Base-by-base conservation (phyloP, 1,284 basidiomycete species). In the Cutaneotrichosporon dermatis region DNA sequence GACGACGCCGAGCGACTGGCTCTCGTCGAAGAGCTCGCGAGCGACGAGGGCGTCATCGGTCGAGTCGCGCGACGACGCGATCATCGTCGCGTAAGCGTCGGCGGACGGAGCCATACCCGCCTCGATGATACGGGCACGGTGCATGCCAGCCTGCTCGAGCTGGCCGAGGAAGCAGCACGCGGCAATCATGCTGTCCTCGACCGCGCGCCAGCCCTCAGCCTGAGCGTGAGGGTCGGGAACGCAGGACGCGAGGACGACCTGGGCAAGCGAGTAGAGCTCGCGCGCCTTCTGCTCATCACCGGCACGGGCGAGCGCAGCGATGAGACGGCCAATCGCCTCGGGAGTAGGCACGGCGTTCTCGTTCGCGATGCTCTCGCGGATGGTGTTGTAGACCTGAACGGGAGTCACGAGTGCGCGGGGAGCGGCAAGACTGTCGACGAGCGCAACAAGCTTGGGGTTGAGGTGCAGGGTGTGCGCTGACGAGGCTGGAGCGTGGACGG, bases 11-110 rank as follows among this genome's bases (percentile, higher is more conserved):
- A 85, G 83, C 42, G 79, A 76, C 65, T 86, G 82, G n/a, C 87
- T 83, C 77, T 97, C 92, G 40, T 88, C 81, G 80, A 88, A 97
- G 36, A 96, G 82, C 41, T 86, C 83, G 74, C 92, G 81, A 0
- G 92, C 92, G 65, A 92, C 89, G 6, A 86, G 84, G 1, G 91
- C 88, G 70, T 97, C 93, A 74, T 97, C 92, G 13, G 93, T 96
- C 13, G 92, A 95, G 70, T 95, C 91, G 77, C 88, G 90, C 66
- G 92, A 86, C 64, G 85, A 83, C 45, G 88, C 84, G 65, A 97
- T 93, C 73, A 96, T 83, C 9, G 90, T 89, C 2, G 90, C 92
- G 70, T 96, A 97, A 0, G 92, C 88, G 65, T 96, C 91, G 2
- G 92, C 87, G 0, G 85, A 86, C 3, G 92, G 93, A 1, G 85